phyloP scores from a whole-genome alignment of 2,329 filamentous ascomycete species.

The Hortaea sp. region DNA sequence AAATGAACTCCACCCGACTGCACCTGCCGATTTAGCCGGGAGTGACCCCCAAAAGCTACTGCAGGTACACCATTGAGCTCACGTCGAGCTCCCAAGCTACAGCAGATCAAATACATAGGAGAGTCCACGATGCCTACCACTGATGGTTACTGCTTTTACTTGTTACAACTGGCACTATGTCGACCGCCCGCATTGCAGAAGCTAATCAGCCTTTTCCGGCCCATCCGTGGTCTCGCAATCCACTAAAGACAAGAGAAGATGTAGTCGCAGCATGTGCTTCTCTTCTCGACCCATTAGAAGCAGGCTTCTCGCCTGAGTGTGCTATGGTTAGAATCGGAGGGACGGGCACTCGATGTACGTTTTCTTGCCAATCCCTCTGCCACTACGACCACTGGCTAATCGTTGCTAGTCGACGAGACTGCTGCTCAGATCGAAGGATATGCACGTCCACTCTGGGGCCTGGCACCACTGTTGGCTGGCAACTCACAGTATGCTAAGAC shows the following conservation, averaged over 20 bases:
- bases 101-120: neutral
- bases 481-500: slow-evolving; percentile 53
- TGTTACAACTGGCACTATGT: slow-evolving; percentile 1
- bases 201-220: slow-evolving; percentile 32
- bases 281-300: slow-evolving; percentile 59
- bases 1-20: too few relatives aligned
- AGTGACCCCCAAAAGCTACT: neutral
- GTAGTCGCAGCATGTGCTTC: slow-evolving; percentile 33
- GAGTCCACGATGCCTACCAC: neutral
- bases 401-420: too few relatives aligned
- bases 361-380: too few relatives aligned
- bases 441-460: too few relatives aligned
- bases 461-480: too few relatives aligned
- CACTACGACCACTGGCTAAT: too few relatives aligned
- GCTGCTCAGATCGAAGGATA: too few relatives aligned
- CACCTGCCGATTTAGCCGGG: too few relatives aligned
- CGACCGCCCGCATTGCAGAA: slow-evolving; percentile 18
- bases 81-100: neutral
- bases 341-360: slow-evolving; percentile 55
- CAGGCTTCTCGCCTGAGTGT: slow-evolving; percentile 59
- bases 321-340: slow-evolving; percentile 58
- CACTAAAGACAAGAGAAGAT: slow-evolving; percentile 31
- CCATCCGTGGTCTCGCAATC: slow-evolving; percentile 35
- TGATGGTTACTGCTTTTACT: too few relatives aligned
- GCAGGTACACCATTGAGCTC: slow-evolving; percentile 1